Conservation (phyloP, 139 green algal species). For the Chlamydomonas schloesseri region DNA sequence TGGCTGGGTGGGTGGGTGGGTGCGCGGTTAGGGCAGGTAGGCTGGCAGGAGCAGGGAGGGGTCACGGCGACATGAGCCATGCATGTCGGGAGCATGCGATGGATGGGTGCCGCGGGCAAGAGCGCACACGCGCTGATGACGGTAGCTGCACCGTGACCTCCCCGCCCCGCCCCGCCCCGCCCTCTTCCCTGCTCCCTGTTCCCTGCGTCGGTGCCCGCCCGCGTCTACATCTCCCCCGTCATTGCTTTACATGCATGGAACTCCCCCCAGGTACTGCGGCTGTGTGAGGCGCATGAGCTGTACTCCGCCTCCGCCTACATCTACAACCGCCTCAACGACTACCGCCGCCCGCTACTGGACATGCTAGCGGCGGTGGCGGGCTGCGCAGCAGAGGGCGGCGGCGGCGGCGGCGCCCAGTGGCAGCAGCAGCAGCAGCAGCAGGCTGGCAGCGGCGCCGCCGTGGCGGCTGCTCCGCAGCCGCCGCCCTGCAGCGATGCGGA, state of each 20-base stretch:
- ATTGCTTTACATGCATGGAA: too few relatives aligned
- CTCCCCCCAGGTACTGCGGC: slow-evolving; percentile 74
- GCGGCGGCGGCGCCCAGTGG: not conserved
- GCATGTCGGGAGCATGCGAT: too few relatives aligned
- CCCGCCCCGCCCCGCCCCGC: too few relatives aligned
- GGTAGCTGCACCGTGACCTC: too few relatives aligned
- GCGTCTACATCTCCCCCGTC: too few relatives aligned
- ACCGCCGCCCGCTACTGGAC: slow-evolving; percentile 79
- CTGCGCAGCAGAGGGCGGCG: not conserved
- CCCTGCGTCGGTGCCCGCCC: too few relatives aligned
- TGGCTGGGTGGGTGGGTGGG: not conserved
- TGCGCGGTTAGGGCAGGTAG: not conserved
- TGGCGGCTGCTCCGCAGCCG: not conserved
- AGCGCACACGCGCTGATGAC: too few relatives aligned
- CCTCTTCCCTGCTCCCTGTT: too few relatives aligned
- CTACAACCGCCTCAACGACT: slow-evolving; percentile 85
- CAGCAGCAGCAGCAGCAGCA: not conserved
- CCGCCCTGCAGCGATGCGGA: not conserved
- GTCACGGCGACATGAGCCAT: too few relatives aligned
- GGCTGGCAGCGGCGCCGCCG: not conserved
- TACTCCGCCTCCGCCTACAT: slow-evolving; percentile 83
- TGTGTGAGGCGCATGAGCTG: slow-evolving; percentile 84
- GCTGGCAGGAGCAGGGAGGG: not conserved
- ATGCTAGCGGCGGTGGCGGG: slow-evolving; percentile 75
- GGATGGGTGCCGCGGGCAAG: too few relatives aligned